Conservation (phyloP, 164 flowering plant genomes). For the Houttuynia cordata region DNA sequence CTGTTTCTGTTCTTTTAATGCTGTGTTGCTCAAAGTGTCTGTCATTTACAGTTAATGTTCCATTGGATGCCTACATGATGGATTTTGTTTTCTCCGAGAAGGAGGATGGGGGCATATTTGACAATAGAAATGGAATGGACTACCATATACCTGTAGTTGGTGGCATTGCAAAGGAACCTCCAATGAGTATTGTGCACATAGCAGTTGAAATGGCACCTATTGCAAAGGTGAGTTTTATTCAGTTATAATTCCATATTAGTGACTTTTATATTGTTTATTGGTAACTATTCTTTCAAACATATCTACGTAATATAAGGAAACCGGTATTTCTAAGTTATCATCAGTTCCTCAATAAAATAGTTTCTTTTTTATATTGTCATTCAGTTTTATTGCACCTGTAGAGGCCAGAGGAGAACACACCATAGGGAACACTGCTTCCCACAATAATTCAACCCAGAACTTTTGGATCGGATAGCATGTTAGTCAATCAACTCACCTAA, state of each 20-base stretch:
- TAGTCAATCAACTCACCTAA: no score
- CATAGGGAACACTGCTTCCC: no score
- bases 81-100: conserved; percentile 96
- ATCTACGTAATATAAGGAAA: background rate
- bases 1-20: background rate
- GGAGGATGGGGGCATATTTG: conserved; percentile 88
- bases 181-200: conserved; percentile 89
- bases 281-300: background rate
- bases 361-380: no score
- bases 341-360: no score
- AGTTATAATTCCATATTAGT: background rate
- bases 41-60: conserved; percentile 66
- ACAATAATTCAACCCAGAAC: no score
- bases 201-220: conserved; percentile 99
- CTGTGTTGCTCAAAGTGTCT: background rate
- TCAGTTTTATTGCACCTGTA: no score
- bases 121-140: conserved; percentile 79
- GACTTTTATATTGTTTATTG: background rate
- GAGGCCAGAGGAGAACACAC: no score
- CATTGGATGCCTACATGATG: conserved; percentile 92
- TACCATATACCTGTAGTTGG: conserved; percentile 88
- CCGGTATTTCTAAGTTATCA: no score
- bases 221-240: conserved; percentile 57
- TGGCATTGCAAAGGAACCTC: conserved; percentile 74
- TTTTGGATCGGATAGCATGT: no score